Percentiles rank a stretch among this genome's conserved stretches.
These are phyloP conservation scores for Irpex rosettiformis DNA, from an alignment of 1,284 basidiomycete genomes.

Conservation along the genomic window DNA sequence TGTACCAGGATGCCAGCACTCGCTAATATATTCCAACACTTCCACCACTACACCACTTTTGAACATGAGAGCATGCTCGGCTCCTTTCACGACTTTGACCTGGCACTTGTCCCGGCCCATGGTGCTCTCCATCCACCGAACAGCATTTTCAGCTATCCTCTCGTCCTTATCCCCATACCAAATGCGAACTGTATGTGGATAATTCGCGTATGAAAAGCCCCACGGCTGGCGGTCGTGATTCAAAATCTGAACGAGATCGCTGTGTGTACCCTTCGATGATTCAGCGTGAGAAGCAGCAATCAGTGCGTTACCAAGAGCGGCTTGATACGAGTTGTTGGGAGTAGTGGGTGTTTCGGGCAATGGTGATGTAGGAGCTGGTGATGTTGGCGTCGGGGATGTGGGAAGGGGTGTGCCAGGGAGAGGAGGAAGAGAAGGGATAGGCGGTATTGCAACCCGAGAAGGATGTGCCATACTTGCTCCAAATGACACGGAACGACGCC, in stretches of 20 bases:
- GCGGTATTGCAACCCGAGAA: constrained; percentile 45
- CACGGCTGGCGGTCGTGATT: constrained; percentile 83
- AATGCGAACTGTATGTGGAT: constrained; percentile 77
- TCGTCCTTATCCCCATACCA: constrained; percentile 96
- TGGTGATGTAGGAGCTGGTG: constrained; percentile 12
- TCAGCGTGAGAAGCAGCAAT: constrained; percentile 95
- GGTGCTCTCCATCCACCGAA: constrained; percentile 86
- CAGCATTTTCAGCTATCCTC: constrained; percentile 84
- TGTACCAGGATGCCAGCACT: constrained; percentile 50
- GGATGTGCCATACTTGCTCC: constrained; percentile 55
- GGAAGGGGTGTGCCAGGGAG: constrained; percentile 35
- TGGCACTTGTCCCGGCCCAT: constrained; percentile 76
- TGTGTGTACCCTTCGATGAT: constrained; percentile 85
- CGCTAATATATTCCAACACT: constrained; percentile 70
- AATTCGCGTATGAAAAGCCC: constrained; percentile 80
- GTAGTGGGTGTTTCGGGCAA: constrained; percentile 24
- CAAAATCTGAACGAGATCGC: constrained; percentile 88
- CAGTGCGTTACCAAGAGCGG: constrained; percentile 78
- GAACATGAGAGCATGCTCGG: constrained; percentile 93
- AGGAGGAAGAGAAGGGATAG: constrained; percentile 41
- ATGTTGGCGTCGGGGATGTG: neutral
- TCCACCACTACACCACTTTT: constrained; percentile 85
- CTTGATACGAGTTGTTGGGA: constrained; percentile 50
- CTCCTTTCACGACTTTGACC: constrained; percentile 82
- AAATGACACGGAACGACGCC: constrained; percentile 57